Evolutionary conservation across 768 basidiomycete species (phyloP).

Genomic region (Pleurotus salmoneostramineus): DNA sequence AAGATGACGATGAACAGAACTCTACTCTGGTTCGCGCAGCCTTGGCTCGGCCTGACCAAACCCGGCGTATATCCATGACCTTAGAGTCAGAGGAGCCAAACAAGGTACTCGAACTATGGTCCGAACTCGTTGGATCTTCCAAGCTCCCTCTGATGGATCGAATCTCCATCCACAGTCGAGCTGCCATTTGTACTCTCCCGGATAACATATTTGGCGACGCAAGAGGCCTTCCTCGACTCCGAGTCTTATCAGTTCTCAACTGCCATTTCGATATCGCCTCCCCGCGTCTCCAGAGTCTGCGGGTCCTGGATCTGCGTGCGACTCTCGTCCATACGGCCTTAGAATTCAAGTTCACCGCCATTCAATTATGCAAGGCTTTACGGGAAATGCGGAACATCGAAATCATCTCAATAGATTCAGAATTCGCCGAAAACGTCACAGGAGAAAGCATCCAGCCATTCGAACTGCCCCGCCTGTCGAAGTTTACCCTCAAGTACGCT

Average conservation of each 20-base stretch:
- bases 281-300: neutral
- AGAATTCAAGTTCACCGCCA: neutral
- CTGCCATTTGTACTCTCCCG: neutral
- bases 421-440: neutral
- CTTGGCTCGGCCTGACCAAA: neutral
- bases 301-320: neutral
- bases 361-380: neutral
- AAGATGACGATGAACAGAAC: neutral
- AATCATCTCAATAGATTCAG: neutral
- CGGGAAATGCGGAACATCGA: neutral
- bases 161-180: neutral
- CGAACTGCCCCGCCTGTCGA: neutral
- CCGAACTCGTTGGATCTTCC: neutral
- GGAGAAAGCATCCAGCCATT: neutral
- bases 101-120: neutral
- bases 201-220: neutral
- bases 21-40: neutral
- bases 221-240: neutral
- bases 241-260: neutral
- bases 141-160: neutral
- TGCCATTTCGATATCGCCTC: neutral
- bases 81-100: neutral
- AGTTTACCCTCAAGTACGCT: neutral
- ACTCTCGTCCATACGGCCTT: neutral
- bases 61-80: neutral